Evolutionary conservation across 2,329 filamentous ascomycete genomes (phyloP), one percentile per base, ranked within the genome.

Genomic region (Sphaerostilbella broomeana): DNA sequence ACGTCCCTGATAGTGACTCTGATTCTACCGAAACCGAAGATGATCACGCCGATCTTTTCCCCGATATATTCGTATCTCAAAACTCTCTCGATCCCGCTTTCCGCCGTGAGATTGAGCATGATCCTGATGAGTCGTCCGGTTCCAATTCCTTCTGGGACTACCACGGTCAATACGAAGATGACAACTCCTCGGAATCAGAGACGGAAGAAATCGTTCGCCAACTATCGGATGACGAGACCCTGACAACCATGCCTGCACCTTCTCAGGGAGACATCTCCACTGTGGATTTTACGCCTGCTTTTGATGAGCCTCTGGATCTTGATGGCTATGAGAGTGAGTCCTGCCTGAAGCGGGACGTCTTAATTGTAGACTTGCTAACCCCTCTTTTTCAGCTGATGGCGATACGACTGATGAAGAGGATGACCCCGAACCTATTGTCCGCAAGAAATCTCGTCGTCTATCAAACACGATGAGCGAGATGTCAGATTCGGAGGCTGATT

Each of bases 51-150:
- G 75, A 78, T 47, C 75, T 87, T 47, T 86, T 86, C 46, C 82
- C 84, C 1, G 79, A 88, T 55, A 79, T 90, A 43, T 90, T 90
- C 58, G 70, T 89, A 41, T 78, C 84, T 35, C 83, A 88, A 60
- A 82, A 78, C 54, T 72, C 76, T 12, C 69, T 90, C 5, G 84
- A 87, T 51, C 81, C 83, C 5, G 72, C 73, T 36, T 79, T 90
- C 53, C 81, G 83, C 47, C 75, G 77, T 28, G 79, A 86, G 62
- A 82, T 89, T 47, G 83, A 88, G 55, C 72, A 75, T 47, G 79
- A 86, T 47, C 64, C 66, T n/a, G 69, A 75, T 35, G 73, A 77
- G 44, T 73, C 70, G 0, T 78, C 70, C 4, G 70, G 70, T 43
- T 75, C 71, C 16, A 67, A 67, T 27, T 78, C 75, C 2, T 81